A percentile compares a stretch with the other conserved stretches of the same genome.
phyloP scores from a whole-genome alignment of 441 rosid genomes.

The Rhodomyrtus psidioides region DNA sequence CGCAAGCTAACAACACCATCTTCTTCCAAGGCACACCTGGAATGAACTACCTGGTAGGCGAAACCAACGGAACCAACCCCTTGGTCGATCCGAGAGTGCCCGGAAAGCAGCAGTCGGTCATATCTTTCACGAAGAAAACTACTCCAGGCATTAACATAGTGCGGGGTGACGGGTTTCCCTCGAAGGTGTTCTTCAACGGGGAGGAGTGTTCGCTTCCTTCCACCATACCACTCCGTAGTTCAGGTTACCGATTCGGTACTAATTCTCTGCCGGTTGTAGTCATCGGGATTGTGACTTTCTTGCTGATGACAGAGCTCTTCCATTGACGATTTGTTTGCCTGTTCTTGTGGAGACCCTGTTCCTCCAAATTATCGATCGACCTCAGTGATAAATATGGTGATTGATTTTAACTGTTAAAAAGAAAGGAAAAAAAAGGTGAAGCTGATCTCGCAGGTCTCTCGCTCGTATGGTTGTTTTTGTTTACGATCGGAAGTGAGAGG shows the following conservation, averaged over 20 bases:
- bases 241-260: constrained; percentile 14
- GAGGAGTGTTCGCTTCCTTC: constrained; percentile 83
- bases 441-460: background rate
- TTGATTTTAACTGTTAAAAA: background rate
- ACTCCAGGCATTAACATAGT: constrained; percentile 31
- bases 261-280: constrained; percentile 11
- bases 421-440: background rate
- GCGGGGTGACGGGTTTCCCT: constrained; percentile 69
- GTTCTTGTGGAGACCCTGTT: background rate
- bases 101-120: constrained; percentile 84
- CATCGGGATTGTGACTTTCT: constrained; percentile 17
- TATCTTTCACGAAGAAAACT: constrained; percentile 58
- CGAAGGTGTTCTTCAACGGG: constrained; percentile 67
- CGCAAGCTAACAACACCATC: constrained; percentile 37
- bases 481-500: background rate
- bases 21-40: constrained; percentile 64
- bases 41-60: constrained; percentile 57
- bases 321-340: background rate
- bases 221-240: constrained; percentile 30
- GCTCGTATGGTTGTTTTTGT: background rate
- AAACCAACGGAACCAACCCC: constrained; percentile 40
- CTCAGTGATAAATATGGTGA: background rate
- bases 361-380: background rate
- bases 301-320: constrained; percentile 19
- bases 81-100: constrained; percentile 43